Conservation (phyloP, 352 stramenopile genomes). For the Plasmopara viticola region DNA sequence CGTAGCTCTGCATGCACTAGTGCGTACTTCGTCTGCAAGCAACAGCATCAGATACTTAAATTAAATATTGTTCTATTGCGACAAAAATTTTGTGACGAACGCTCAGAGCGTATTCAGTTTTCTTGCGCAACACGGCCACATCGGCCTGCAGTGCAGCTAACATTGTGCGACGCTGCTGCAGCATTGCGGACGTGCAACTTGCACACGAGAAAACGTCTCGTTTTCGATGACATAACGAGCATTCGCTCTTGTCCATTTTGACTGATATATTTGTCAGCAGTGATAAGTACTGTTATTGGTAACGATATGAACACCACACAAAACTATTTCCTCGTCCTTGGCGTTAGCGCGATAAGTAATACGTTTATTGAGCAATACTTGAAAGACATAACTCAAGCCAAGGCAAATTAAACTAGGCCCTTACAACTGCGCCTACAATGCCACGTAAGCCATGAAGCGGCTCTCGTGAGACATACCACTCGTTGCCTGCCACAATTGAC, state of each 20-base stretch:
- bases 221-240: constrained; percentile 45
- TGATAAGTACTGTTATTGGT: no score
- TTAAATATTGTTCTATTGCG: background rate
- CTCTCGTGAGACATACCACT: no score
- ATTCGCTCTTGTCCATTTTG: constrained; percentile 41
- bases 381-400: no score
- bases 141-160: constrained; percentile 65
- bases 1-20: constrained; percentile 48
- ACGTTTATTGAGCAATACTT: no score
- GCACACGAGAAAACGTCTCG: constrained; percentile 54
- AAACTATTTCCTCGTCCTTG: no score
- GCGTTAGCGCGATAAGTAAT: no score
- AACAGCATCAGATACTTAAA: constrained; percentile 4
- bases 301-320: no score
- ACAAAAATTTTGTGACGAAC: constrained; percentile 22
- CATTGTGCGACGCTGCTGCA: constrained; percentile 78
- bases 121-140: constrained; percentile 73
- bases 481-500: no score
- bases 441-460: no score
- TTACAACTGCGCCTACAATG: no score
- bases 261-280: no score
- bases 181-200: constrained; percentile 53
- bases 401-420: no score
- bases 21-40: constrained; percentile 36
- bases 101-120: constrained; percentile 59